phyloP scores from a whole-genome alignment of 768 basidiomycete genomes.

The Clitopilus passeckerianus region DNA sequence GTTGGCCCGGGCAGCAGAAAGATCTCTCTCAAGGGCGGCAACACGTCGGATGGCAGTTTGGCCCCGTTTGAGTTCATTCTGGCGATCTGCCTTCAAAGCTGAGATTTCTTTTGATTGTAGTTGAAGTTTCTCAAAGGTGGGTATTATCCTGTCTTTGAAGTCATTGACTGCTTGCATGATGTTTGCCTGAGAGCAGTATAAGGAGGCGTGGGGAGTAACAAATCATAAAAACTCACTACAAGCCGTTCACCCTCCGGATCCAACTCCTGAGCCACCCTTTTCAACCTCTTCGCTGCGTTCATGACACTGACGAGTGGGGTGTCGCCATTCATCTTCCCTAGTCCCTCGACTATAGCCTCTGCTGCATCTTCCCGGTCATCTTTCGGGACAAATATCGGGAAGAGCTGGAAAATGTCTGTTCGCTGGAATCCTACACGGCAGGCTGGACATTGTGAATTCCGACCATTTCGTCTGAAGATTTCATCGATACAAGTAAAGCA shows the following conservation, averaged over 20 bases:
- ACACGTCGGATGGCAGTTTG: background rate
- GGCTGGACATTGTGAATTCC: background rate
- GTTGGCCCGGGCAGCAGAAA: background rate
- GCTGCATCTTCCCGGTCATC: conserved; percentile 19
- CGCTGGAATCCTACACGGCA: background rate
- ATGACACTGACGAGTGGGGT: conserved; percentile 29
- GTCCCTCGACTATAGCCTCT: conserved; percentile 22
- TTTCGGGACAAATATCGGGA: conserved; percentile 22
- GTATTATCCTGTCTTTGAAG: conserved; percentile 36
- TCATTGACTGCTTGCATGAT: conserved; percentile 31
- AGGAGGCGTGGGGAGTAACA: background rate
- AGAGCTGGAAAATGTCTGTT: conserved; percentile 1
- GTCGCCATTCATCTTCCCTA: conserved; percentile 26
- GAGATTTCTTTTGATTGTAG: conserved; percentile 23
- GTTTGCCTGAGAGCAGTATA: conserved; percentile 15
- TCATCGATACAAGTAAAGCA: conserved; percentile 26
- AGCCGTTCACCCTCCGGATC: conserved; percentile 15
- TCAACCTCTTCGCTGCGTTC: conserved; percentile 28
- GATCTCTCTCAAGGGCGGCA: background rate
- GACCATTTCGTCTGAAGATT: conserved; percentile 11
- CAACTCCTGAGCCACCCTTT: conserved; percentile 18
- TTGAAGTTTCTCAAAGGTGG: conserved; percentile 26
- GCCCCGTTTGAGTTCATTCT: background rate
- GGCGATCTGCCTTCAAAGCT: conserved; percentile 13
- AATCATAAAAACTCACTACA: conserved; percentile 19